These are phyloP conservation scores for Sclerotinia glacialis DNA, from an alignment of 2,329 filamentous ascomycete genomes.

Conservation along the genomic window DNA sequence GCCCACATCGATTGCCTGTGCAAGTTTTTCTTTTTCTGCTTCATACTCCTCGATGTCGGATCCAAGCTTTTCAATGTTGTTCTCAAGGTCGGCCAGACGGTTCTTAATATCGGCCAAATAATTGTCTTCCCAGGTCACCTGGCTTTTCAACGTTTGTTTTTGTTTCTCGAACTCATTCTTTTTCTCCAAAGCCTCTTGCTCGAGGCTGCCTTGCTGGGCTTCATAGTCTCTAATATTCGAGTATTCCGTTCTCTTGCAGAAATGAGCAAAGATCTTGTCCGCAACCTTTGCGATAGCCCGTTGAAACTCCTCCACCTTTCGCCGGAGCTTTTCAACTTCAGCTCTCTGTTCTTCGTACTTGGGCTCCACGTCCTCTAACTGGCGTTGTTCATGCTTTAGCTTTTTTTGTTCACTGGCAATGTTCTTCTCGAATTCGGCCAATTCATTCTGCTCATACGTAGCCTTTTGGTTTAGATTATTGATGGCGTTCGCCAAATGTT, in stretches of 20 bases:
- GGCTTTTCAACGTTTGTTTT: slow-evolving; percentile 67
- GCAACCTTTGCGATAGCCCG: slow-evolving; percentile 75
- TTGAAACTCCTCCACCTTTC: slow-evolving; percentile 54
- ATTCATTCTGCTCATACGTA: slow-evolving; percentile 68
- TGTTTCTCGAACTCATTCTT: slow-evolving; percentile 84
- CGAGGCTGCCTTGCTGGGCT: slow-evolving; percentile 84
- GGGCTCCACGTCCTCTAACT: slow-evolving; percentile 72
- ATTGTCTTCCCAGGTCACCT: slow-evolving; percentile 55
- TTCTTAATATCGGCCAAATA: slow-evolving; percentile 57
- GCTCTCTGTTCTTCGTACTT: slow-evolving; percentile 72
- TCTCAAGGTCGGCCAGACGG: slow-evolving; percentile 67
- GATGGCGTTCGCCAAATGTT: slow-evolving; percentile 76
- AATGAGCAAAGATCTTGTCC: slow-evolving; percentile 80
- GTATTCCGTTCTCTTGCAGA: slow-evolving; percentile 86
- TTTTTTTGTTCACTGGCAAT: slow-evolving; percentile 81
- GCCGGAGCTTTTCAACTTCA: slow-evolving; percentile 62
- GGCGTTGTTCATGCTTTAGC: slow-evolving; percentile 66
- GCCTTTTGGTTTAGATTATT: slow-evolving; percentile 76
- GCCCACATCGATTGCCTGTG: slow-evolving; percentile 68
- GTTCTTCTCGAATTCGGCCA: slow-evolving; percentile 77
- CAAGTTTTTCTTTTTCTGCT: slow-evolving; percentile 69
- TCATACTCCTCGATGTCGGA: slow-evolving; percentile 68
- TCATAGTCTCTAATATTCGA: slow-evolving; percentile 89
- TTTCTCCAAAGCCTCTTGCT: slow-evolving; percentile 86
- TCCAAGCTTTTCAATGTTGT: slow-evolving; percentile 63